Evolutionary conservation across 768 basidiomycete species (phyloP), one percentile per base, ranked within the genome.

Genomic region (Gautieria morchelliformis): DNA sequence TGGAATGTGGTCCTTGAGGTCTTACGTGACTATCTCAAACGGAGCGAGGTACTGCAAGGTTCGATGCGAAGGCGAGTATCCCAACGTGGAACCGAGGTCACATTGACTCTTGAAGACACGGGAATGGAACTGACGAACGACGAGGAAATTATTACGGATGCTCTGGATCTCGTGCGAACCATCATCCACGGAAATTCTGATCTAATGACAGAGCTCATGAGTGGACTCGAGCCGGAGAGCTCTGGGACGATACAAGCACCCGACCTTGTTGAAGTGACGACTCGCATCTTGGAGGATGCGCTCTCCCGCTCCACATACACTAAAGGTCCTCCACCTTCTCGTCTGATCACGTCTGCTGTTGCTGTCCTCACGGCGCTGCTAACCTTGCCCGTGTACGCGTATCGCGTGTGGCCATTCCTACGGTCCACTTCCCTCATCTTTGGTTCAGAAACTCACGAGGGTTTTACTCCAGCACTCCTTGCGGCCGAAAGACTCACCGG

Each of bases 1-100:
- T 96, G 93, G 93, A 86, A 81, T 61, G 67, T 95, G 14, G 70
- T 95, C 6, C 68, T 92, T n/a, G 92, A 93, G 62, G 72, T 94
- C 9, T 72, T 95, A 53, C 80, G 81, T 4, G 85, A 87, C 65
- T 90, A 86, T 65, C 82, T 86, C 56, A 83, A 81, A 58, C 78
- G 79, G 32, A 71, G 76, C 58, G 51, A 52, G 24, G 20, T 35
- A 27, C 33, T 15, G 80, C 63, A 75, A 76, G 49, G 79, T 81
- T 45, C 44, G 73, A 79, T 10, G 79, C 81, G 5, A 84, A 83
- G 59, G 78, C 71, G 17, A 67, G 76, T 55, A 72, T 75, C 42
- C n/a, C 27, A 57, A 55, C 49, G 51, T 56, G 9, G 46, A n/a
- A n/a, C 32, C 27, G 54, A 48, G n/a, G 44, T 41, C 15, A 42